phyloP scores from a whole-genome alignment of 139 green algal genomes.

The Desmodesmus armatus region DNA sequence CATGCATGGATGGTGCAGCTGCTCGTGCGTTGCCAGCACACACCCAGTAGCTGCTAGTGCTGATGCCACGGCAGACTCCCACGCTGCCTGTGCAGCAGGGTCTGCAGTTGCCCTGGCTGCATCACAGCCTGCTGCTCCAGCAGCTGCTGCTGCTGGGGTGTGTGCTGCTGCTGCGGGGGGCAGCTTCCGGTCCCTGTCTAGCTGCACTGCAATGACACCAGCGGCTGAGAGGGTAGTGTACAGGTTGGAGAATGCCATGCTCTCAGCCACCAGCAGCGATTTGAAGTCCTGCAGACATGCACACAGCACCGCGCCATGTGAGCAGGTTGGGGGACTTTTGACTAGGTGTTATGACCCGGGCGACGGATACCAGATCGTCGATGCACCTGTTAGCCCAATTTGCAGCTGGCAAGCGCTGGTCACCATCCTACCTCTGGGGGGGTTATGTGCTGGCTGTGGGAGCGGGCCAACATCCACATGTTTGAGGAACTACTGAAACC shows the following conservation, averaged over 20 bases:
- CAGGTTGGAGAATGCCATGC: slow-evolving; percentile 20
- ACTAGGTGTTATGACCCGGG: too few species aligned
- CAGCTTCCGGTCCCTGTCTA: slow-evolving; percentile 27
- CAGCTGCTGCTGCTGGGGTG: background rate
- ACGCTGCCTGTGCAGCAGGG: background rate
- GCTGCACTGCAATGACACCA: slow-evolving; percentile 7
- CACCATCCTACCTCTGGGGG: too few species aligned
- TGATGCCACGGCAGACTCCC: background rate
- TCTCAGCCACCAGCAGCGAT: slow-evolving; percentile 26
- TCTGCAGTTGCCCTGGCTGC: background rate
- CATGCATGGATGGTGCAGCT: background rate
- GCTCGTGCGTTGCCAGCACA: slow-evolving; percentile 18
- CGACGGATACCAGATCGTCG: too few species aligned
- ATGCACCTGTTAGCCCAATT: too few species aligned
- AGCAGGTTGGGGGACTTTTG: too few species aligned
- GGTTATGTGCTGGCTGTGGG: too few species aligned
- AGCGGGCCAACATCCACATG: too few species aligned
- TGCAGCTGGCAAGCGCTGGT: too few species aligned
- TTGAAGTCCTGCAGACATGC: slow-evolving; percentile 11
- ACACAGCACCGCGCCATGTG: background rate
- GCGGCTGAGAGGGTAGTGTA: slow-evolving; percentile 23
- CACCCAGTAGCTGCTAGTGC: background rate
- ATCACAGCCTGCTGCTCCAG: background rate
- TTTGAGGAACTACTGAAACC: too few species aligned
- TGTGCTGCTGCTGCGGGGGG: background rate